Evolutionary conservation across 805 yeast species (phyloP), one percentile per base, ranked within the genome.

Genomic region (Yarrowia osloensis): DNA sequence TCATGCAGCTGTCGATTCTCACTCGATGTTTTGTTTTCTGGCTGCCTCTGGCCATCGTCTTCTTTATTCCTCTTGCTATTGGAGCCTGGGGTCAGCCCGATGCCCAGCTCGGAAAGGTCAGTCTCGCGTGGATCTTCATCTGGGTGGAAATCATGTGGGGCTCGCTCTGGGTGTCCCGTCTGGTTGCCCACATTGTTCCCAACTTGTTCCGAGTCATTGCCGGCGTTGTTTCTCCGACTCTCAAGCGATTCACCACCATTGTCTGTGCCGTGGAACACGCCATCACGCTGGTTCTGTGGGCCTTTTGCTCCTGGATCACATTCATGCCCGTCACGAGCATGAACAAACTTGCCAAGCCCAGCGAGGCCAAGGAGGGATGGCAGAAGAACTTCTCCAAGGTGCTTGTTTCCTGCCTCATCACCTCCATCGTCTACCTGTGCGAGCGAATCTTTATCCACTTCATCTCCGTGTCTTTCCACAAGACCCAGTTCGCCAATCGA

Each of bases 131-230:
- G 80, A 68, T 78, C 29, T 78, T 78, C 68, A 76, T 78, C 47
- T 78, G 81, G 81, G 71, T 77, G 8, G 81, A 78, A 68, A 76
- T 78, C 26, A 76, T 73, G 33, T 78, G 81, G 81, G 79, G 74
- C 9, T 68, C 79, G 13, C 70, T 77, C 47, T 77, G 74, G 71
- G 69, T 77, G n/a, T 68, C 75, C 19, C 70, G 76, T 21, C 67
- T 77, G 4, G 67, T 76, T 33, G 76, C 80, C n/a, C 78, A 74
- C 62, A 70, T 76, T 66, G 55, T 77, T 29, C 80, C 81, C 8
- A 68, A 68, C 33, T 50, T 75, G 2, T 68, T 69, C 17, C 75
- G 73, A 12, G 62, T 73, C 31, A 8, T 78, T 13, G 68, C 77
- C 24, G 75, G 78, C 3, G 70, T 78, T 24, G 67, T 78, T 24